phyloP scores from a whole-genome alignment of 768 basidiomycete genomes.

The Amanita fuliginea region DNA sequence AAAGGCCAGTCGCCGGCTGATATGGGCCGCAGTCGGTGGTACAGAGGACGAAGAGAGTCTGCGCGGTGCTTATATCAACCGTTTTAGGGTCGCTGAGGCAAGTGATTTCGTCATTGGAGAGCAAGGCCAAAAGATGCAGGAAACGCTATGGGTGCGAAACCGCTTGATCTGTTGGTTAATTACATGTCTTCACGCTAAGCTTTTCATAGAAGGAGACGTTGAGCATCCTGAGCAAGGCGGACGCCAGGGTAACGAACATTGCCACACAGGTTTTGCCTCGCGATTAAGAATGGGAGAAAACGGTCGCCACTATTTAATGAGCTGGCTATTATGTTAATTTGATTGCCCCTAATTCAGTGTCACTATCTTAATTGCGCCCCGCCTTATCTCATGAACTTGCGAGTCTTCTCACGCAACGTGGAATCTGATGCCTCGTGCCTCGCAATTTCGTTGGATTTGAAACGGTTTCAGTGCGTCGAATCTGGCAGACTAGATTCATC shows the following conservation, averaged over 20 bases:
- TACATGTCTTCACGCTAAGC: not conserved
- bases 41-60: constrained; percentile 15
- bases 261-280: not conserved
- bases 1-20: constrained; percentile 21
- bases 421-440: too few relatives aligned
- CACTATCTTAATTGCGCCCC: too few relatives aligned
- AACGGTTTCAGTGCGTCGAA: too few relatives aligned
- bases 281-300: too few relatives aligned
- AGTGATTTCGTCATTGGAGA: constrained; percentile 23
- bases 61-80: constrained; percentile 20
- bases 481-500: too few relatives aligned
- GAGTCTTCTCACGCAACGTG: too few relatives aligned
- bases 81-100: constrained; percentile 16
- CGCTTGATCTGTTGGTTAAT: not conserved
- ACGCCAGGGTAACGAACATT: constrained; percentile 1
- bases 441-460: too few relatives aligned
- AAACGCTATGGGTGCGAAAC: constrained; percentile 24
- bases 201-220: not conserved
- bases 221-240: constrained; percentile 3
- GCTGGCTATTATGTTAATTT: not conserved
- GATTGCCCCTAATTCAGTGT: too few relatives aligned
- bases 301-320: too few relatives aligned
- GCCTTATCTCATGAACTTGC: too few relatives aligned
- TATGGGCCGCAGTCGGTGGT: constrained; percentile 22
- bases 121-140: constrained; percentile 18